A percentile compares a stretch with the other conserved stretches of the same genome.
Evolutionary conservation across 768 basidiomycete species (phyloP).

Genomic region (Clavaria fumosa): DNA sequence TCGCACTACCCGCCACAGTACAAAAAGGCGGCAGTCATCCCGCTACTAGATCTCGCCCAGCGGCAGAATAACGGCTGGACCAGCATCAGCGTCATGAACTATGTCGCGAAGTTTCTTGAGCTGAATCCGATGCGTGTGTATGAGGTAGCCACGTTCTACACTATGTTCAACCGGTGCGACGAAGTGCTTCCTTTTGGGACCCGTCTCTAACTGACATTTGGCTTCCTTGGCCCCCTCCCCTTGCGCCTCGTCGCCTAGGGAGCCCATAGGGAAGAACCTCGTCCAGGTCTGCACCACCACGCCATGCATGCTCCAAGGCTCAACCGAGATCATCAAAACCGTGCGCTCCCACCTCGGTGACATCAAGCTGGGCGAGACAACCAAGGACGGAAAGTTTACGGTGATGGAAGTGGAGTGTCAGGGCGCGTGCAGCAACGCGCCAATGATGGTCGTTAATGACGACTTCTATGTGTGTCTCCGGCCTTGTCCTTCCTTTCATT

Average conservation of each 20-base stretch:
- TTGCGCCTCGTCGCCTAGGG: conserved; percentile 28
- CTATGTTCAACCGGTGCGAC: conserved; percentile 94
- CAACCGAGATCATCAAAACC: conserved; percentile 78
- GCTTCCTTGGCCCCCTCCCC: not conserved
- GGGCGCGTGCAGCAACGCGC: conserved; percentile 95
- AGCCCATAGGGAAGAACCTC: conserved; percentile 88
- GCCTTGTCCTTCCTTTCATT: conserved; percentile 8
- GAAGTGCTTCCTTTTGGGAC: too few species aligned
- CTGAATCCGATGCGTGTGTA: conserved; percentile 99
- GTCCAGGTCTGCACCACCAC: conserved; percentile 99
- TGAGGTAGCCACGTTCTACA: conserved; percentile 98
- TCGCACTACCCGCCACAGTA: conserved; percentile 91
- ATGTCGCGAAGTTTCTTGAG: conserved; percentile 82
- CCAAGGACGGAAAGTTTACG: conserved; percentile 91
- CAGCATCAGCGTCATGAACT: conserved; percentile 97
- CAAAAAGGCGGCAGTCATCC: conserved; percentile 97
- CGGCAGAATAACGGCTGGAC: conserved; percentile 98
- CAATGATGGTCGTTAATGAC: conserved; percentile 91
- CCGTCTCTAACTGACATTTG: conserved; percentile 1
- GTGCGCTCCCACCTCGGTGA: conserved; percentile 72
- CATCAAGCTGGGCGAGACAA: conserved; percentile 82
- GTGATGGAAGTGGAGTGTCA: conserved; percentile 97
- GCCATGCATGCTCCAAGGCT: conserved; percentile 91
- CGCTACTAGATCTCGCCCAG: conserved; percentile 90
- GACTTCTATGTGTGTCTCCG: conserved; percentile 74